A percentile compares a stretch with the other conserved stretches of the same genome.
phyloP scores from a whole-genome alignment of 768 basidiomycete species.

The Boletus fagicola region DNA sequence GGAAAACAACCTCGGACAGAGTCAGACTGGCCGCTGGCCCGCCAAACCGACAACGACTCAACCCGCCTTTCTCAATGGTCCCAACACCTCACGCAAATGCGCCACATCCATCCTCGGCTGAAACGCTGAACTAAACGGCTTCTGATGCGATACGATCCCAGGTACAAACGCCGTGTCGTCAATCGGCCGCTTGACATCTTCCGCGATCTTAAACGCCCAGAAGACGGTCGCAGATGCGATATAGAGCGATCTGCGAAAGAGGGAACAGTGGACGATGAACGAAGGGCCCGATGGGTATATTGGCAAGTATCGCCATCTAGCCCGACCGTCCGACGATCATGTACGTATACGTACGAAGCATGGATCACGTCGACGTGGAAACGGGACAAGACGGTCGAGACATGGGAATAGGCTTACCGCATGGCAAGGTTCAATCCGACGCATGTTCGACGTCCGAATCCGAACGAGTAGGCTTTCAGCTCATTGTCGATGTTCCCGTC shows the following conservation, averaged over 20 bases:
- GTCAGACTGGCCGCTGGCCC: too few relatives aligned
- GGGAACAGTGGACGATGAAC: neutral
- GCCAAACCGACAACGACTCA: too few relatives aligned
- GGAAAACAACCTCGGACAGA: too few relatives aligned
- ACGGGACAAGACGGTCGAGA: too few relatives aligned
- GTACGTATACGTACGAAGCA: neutral
- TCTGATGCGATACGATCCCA: too few relatives aligned
- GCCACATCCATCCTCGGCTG: too few relatives aligned
- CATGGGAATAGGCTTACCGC: constrained; percentile 16
- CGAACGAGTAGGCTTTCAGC: constrained; percentile 50
- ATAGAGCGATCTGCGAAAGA: constrained; percentile 46
- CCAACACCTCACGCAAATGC: too few relatives aligned
- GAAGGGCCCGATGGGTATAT: neutral
- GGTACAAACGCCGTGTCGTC: constrained; percentile 39
- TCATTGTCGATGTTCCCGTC: constrained; percentile 49
- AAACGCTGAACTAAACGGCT: too few relatives aligned
- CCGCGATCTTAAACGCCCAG: constrained; percentile 57
- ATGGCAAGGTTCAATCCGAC: constrained; percentile 25
- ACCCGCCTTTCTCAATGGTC: too few relatives aligned
- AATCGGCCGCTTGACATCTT: constrained; percentile 51
- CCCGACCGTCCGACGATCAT: neutral
- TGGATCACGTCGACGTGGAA: neutral
- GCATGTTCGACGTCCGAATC: constrained; percentile 45
- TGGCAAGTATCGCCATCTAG: too few relatives aligned
- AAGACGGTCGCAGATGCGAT: constrained; percentile 59